Evolutionary conservation across 805 yeast species (phyloP), one percentile per base, ranked within the genome.

Genomic region (Hemisphaericaspora nanyangensis): DNA sequence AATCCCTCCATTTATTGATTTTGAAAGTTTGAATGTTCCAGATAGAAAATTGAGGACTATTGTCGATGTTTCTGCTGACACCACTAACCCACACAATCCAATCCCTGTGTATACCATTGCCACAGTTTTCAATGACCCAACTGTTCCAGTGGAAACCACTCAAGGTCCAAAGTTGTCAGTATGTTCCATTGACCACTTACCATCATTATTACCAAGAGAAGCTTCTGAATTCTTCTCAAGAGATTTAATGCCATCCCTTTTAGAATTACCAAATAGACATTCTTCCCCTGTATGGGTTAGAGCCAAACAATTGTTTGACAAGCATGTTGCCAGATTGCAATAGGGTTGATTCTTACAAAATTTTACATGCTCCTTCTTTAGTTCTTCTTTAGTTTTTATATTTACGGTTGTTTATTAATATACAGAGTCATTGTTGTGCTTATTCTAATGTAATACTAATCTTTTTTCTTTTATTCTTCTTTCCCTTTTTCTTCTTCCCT

Each of bases 81-180:
- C 98, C 34, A 93, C 99, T 39, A 93, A 93, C 65, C 97, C 97
- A 45, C 91, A 89, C 73, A 93, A 93, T 70, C 99, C 99, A 42
- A 78, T 93, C 43, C 99, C 99, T 45, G 91, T 93, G 39, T 95
- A 93, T 65, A 71, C 79, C 17, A 73, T 87, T 49, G 95, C 96
- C 41, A 91, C 99, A 20, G 89, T 83, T 6, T 93, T 93, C 72
- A 77, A 78, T 49, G 78, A 87, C 52, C 99, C 99, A 48, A 90
- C 96, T 2, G 97, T 87, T 33, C 63, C 66, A 6, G 99, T 91
- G 29, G 79, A 81, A 45, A 81, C 93, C 28, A 72, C 82, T 19
- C 70, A 64, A 25, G 96, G 96, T 42, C 95, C 96, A 47, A 83
- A 83, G 60, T 68, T 93, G 54, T 85, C 95, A 4, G 99, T 93